Evolutionary conservation across 208 protist species (phyloP).

Genomic region (Leishmania tropica): DNA sequence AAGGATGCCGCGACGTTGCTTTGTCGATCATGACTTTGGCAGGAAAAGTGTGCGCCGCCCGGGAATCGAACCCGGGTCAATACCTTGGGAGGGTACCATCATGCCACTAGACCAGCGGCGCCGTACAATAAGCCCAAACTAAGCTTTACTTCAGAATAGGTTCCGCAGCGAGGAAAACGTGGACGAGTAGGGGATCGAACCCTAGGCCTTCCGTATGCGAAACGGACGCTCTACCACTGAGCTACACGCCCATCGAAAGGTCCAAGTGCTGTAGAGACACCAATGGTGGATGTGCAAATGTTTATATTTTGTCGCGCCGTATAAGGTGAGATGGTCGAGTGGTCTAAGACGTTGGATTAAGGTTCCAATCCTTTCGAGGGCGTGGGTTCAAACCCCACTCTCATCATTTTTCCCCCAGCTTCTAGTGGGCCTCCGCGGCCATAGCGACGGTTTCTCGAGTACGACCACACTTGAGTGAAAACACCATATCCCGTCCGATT

Average conservation of each 20-base stretch:
- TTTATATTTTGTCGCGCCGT: constrained; percentile 39
- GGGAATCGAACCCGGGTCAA: constrained; percentile 93
- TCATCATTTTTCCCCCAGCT: constrained; percentile 70
- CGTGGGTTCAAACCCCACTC: constrained; percentile 74
- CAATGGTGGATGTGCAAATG: constrained; percentile 51
- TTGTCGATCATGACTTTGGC: too few species aligned
- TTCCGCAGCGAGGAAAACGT: constrained; percentile 4
- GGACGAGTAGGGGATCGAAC: constrained; percentile 69
- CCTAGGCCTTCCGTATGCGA: constrained; percentile 78
- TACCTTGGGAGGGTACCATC: constrained; percentile 93
- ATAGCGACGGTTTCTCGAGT: background rate
- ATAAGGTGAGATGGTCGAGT: constrained; percentile 68
- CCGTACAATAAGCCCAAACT: background rate
- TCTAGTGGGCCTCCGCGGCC: too few species aligned
- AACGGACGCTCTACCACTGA: constrained; percentile 82
- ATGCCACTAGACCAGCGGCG: constrained; percentile 93
- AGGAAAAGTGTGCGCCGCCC: constrained; percentile 63
- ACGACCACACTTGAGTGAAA: constrained; percentile 6
- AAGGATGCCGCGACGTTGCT: too few species aligned
- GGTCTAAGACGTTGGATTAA: constrained; percentile 76
- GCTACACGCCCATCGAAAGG: constrained; percentile 50
- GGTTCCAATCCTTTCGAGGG: constrained; percentile 73
- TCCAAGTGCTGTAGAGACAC: constrained; percentile 44
- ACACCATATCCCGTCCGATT: constrained; percentile 9
- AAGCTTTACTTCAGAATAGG: too few species aligned